Conservation (phyloP, 768 basidiomycete species). For the Trametes cinnabarina region DNA sequence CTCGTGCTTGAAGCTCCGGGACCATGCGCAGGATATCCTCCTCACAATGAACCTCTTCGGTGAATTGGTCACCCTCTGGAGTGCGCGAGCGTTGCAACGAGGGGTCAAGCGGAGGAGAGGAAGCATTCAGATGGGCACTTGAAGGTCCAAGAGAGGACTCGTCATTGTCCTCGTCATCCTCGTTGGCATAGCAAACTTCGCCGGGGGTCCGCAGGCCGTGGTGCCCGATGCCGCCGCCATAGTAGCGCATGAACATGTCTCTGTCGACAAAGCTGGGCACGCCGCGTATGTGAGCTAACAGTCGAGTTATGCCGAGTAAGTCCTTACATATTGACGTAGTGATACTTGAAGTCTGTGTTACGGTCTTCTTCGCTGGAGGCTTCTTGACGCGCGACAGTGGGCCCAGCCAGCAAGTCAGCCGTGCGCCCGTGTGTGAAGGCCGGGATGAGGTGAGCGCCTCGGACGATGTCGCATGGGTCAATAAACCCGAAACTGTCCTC, state of each 20-base stretch:
- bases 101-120: no score
- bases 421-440: slow-evolving; percentile 31
- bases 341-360: slow-evolving; percentile 22
- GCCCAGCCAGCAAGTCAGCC: slow-evolving; percentile 3
- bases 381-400: background rate
- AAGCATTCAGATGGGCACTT: no score
- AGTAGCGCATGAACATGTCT: slow-evolving; percentile 27
- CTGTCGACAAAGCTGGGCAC: slow-evolving; percentile 26
- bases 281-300: background rate
- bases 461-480: slow-evolving; percentile 40
- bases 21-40: no score
- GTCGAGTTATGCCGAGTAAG: slow-evolving; percentile 4
- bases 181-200: background rate
- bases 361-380: background rate
- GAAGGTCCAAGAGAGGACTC: background rate
- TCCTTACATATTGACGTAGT: slow-evolving; percentile 29
- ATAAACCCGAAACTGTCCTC: slow-evolving; percentile 44
- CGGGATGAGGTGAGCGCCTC: slow-evolving; percentile 42
- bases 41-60: no score
- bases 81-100: no score
- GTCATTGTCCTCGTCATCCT: background rate
- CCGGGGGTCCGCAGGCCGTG: background rate
- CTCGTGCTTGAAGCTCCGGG: no score
- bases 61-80: no score
- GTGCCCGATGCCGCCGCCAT: slow-evolving; percentile 27